Percentiles rank a stretch among this genome's conserved stretches.
Evolutionary conservation across 2,329 filamentous ascomycete species (phyloP).

Genomic region (Knufia petricola): DNA sequence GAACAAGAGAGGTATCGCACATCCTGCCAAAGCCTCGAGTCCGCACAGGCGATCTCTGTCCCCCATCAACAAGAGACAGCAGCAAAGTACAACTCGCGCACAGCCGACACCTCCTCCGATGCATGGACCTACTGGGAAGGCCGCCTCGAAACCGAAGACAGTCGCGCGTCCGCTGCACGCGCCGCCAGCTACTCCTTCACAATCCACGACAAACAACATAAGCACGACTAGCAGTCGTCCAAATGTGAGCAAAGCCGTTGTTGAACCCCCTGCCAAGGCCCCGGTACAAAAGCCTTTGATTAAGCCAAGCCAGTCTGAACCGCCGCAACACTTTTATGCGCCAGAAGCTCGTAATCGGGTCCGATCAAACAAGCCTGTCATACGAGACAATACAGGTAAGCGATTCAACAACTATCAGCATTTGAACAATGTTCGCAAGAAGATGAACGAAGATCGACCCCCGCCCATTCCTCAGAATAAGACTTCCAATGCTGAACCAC

Average conservation of each 20-base stretch:
- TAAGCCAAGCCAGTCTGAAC: neutral
- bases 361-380: neutral
- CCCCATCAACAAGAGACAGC: neutral
- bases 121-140: neutral
- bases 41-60: neutral
- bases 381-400: constrained; percentile 7
- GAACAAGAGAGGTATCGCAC: neutral
- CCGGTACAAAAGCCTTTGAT: neutral
- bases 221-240: too few relatives aligned
- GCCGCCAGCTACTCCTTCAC: too few relatives aligned
- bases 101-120: neutral
- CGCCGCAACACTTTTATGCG: neutral
- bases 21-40: neutral
- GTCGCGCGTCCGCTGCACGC: too few relatives aligned
- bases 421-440: constrained; percentile 16
- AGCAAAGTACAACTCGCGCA: neutral
- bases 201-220: too few relatives aligned
- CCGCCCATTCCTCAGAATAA: neutral
- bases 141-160: neutral
- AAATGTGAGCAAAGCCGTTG: neutral
- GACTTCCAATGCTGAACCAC: neutral
- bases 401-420: constrained; percentile 17
- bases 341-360: neutral
- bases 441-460: constrained; percentile 13
- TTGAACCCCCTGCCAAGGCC: neutral